Conservation (phyloP, 2,329 filamentous ascomycete genomes). For the Fusarium palustre region DNA sequence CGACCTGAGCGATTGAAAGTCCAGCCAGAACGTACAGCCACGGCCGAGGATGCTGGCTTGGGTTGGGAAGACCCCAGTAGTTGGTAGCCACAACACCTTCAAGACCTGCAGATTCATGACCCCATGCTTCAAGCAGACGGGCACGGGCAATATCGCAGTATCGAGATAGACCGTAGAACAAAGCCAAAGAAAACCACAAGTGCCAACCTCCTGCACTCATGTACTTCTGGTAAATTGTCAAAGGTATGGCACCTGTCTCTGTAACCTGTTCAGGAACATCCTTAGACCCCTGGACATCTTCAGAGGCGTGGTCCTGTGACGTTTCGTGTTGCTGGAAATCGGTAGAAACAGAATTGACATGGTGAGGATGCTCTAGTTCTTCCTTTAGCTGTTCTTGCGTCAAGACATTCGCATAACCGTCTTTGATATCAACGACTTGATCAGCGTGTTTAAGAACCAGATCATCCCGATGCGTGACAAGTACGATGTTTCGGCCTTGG, state of each 20-base stretch:
- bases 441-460: constrained; percentile 78
- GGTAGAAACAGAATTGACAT: constrained; percentile 38
- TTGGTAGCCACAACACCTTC: constrained; percentile 10
- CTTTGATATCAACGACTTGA: constrained; percentile 76
- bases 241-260: constrained; percentile 76
- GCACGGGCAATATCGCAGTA: constrained; percentile 73
- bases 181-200: constrained; percentile 77
- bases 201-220: constrained; percentile 81
- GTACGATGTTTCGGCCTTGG: constrained; percentile 76
- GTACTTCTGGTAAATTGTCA: constrained; percentile 84
- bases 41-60: constrained; percentile 73
- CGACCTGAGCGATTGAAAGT: constrained; percentile 71
- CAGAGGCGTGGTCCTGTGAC: constrained; percentile 51
- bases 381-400: constrained; percentile 58
- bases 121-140: constrained; percentile 90
- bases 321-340: constrained; percentile 39
- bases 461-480: constrained; percentile 84
- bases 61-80: constrained; percentile 65
- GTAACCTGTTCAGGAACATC: constrained; percentile 51
- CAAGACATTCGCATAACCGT: constrained; percentile 67
- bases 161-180: constrained; percentile 73
- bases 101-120: constrained; percentile 64
- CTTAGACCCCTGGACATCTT: constrained; percentile 32
- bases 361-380: constrained; percentile 55
- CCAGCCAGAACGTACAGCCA: constrained; percentile 80